A percentile compares a stretch with the other conserved stretches of the same genome.
Evolutionary conservation across 1,139 yeast species (phyloP).

Genomic region (Kodamaea derodonti): DNA sequence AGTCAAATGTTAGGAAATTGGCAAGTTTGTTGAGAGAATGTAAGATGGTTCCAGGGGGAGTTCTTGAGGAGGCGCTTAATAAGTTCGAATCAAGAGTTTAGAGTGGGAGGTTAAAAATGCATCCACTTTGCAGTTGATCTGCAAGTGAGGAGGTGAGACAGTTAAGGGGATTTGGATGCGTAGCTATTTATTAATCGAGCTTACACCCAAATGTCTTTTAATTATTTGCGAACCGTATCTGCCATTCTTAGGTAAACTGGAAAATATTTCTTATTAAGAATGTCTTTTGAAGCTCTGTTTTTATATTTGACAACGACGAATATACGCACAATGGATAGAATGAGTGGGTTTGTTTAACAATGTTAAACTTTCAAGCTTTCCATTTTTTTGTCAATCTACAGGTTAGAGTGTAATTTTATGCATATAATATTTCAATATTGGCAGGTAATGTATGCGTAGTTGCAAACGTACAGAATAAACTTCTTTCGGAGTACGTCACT

Average conservation of each 20-base stretch:
- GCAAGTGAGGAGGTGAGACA: no score
- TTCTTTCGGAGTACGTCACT: no score
- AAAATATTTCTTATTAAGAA: no score
- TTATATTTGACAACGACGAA: conserved; percentile 4
- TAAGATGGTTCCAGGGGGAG: conserved; percentile 5
- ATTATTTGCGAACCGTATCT: conserved; percentile 9
- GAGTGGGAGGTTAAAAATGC: not conserved
- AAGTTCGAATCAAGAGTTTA: not conserved
- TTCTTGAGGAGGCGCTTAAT: not conserved
- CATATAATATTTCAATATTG: no score
- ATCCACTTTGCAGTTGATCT: not conserved
- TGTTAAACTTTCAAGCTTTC: not conserved
- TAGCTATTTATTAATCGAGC: no score
- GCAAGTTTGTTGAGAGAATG: conserved; percentile 47
- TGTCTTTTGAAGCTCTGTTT: conserved; percentile 4
- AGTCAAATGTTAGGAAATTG: conserved; percentile 38
- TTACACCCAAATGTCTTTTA: no score
- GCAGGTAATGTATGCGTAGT: no score
- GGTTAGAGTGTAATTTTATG: not conserved
- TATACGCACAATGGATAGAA: not conserved
- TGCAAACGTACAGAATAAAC: no score
- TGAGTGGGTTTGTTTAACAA: no score
- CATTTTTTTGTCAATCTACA: not conserved
- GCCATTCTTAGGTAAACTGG: conserved; percentile 2
- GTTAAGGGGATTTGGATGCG: no score